These are phyloP conservation scores for Periconia sp. DNA, from an alignment of 2,329 filamentous ascomycete genomes.

Conservation along the genomic window DNA sequence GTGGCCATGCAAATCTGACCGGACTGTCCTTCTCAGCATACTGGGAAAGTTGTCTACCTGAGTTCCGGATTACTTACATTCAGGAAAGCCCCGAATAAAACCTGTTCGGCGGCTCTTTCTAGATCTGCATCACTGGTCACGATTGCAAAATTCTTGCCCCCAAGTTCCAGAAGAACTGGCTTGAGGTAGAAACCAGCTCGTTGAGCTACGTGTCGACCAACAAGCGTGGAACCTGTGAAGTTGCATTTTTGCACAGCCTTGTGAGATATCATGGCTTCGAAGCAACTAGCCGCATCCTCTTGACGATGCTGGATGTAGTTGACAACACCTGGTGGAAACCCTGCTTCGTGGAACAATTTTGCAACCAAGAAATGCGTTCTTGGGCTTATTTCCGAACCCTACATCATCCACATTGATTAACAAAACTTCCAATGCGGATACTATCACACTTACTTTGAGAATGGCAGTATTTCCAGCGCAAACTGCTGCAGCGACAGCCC, in stretches of 20 bases:
- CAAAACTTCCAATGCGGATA: too few species aligned
- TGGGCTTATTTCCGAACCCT: constrained; percentile 24
- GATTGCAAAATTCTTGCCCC: constrained; percentile 81
- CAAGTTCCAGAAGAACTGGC: constrained; percentile 71
- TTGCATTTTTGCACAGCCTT: constrained; percentile 72
- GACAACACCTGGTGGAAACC: constrained; percentile 73
- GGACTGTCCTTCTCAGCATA: constrained; percentile 20
- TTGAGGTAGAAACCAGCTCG: constrained; percentile 39
- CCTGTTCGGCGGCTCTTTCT: constrained; percentile 76
- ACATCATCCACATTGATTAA: too few species aligned
- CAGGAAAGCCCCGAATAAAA: constrained; percentile 90
- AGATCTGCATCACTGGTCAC: constrained; percentile 78
- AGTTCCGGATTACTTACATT: constrained; percentile 40
- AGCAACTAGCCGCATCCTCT: constrained; percentile 68
- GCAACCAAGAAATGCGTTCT: constrained; percentile 19
- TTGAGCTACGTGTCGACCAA: constrained; percentile 13
- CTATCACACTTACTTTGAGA: too few species aligned
- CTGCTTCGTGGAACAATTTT: constrained; percentile 59
- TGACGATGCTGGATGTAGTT: constrained; percentile 68
- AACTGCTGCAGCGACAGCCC: constrained; percentile 57
- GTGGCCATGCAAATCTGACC: constrained; percentile 66
- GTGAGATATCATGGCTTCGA: constrained; percentile 68
- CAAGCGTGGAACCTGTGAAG: constrained; percentile 68
- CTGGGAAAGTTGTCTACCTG: neutral
- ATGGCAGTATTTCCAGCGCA: constrained; percentile 56